These are phyloP conservation scores for Aspergillus alliaceus DNA, from an alignment of 2,329 filamentous ascomycete genomes.

Conservation along the genomic window DNA sequence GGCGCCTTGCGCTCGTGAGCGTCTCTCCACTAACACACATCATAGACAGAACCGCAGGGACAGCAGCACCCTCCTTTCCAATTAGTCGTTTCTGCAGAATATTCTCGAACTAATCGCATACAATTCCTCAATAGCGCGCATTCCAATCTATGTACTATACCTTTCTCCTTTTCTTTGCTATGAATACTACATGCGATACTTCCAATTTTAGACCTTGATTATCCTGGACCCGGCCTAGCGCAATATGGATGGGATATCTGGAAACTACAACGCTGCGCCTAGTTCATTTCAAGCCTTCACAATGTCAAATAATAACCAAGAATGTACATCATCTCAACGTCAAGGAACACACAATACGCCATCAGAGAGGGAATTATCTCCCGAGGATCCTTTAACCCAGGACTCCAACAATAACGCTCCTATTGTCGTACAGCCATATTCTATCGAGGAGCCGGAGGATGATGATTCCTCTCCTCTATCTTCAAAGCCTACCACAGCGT, in stretches of 20 bases:
- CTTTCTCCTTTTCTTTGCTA: background rate
- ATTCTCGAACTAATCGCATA: background rate
- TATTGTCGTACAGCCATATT: constrained; percentile 40
- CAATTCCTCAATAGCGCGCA: no score
- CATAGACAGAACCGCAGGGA: background rate
- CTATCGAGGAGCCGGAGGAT: constrained; percentile 38
- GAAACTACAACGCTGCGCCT: background rate
- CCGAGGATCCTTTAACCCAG: constrained; percentile 2
- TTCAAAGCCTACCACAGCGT: background rate
- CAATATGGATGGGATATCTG: background rate
- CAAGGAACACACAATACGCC: background rate
- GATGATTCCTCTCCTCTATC: constrained; percentile 20
- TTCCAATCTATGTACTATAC: no score
- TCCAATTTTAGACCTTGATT: background rate
- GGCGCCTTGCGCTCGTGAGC: no score
- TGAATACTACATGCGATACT: background rate
- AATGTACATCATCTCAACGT: background rate
- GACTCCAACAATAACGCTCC: constrained; percentile 3
- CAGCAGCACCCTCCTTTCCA: background rate
- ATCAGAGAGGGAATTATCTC: background rate
- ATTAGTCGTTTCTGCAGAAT: background rate
- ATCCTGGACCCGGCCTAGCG: background rate
- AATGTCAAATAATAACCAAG: background rate
- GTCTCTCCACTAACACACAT: background rate
- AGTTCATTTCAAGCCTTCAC: background rate